phyloP scores from a whole-genome alignment of 2,329 filamentous ascomycete species.

The Sclerotinia spermophila region DNA sequence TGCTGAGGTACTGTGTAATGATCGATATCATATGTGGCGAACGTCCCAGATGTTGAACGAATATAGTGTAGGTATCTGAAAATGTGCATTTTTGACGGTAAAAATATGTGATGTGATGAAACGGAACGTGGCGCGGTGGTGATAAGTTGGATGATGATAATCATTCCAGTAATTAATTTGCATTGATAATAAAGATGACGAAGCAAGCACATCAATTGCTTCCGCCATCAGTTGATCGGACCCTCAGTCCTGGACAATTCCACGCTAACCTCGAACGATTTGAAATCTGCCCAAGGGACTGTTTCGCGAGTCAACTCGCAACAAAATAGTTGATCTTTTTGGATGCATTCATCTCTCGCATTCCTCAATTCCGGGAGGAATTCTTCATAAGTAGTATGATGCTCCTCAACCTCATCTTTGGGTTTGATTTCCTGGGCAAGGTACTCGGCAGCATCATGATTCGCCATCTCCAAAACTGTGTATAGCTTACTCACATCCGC shows the following conservation, averaged over 20 bases:
- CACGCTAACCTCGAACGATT: neutral
- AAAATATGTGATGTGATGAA: neutral
- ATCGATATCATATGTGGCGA: neutral
- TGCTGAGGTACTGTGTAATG: neutral
- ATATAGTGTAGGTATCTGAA: neutral
- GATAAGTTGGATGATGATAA: neutral
- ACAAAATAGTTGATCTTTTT: neutral
- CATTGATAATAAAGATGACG: neutral
- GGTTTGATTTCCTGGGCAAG: slow-evolving; percentile 19
- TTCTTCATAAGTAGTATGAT: neutral
- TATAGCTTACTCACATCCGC: neutral
- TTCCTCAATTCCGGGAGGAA: neutral
- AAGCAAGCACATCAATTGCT: neutral
- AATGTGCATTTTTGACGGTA: neutral
- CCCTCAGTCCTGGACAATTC: neutral
- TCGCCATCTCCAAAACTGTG: slow-evolving; percentile 23
- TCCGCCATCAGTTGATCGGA: neutral
- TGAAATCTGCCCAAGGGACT: neutral
- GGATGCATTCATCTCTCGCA: neutral
- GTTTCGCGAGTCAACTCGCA: neutral
- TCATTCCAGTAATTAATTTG: neutral
- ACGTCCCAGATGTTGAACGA: neutral
- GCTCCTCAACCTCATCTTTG: slow-evolving; percentile 13
- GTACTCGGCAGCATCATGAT: slow-evolving; percentile 23
- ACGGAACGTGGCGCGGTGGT: neutral